Conservation (phyloP, 345 rosid genomes). For the Pelargonium nanum region DNA sequence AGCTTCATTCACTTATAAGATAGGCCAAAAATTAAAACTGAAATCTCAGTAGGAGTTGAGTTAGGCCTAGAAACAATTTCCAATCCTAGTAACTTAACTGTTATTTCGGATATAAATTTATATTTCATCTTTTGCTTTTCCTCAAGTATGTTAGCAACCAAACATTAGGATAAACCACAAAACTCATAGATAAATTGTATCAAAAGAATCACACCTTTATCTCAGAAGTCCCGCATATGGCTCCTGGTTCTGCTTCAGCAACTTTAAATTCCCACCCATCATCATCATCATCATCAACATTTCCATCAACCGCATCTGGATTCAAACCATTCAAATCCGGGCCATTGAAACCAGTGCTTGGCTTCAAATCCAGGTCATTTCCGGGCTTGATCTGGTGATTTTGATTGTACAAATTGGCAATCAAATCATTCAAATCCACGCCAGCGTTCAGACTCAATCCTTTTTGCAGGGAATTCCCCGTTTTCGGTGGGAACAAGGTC, state of each 20-base stretch:
- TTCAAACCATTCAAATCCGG: conserved; percentile 6
- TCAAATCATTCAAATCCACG: conserved; percentile 22
- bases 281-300: conserved; percentile 14
- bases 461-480: conserved; percentile 10
- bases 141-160: background rate
- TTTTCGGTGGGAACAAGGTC: background rate
- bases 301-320: conserved; percentile 11
- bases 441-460: conserved; percentile 15
- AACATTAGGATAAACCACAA: background rate
- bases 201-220: conserved; percentile 3
- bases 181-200: background rate
- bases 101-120: background rate
- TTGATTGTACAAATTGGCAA: conserved; percentile 32
- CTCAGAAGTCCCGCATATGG: conserved; percentile 3
- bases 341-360: background rate
- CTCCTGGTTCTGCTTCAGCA: conserved; percentile 16
- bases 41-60: background rate
- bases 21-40: background rate
- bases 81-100: background rate
- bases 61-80: background rate
- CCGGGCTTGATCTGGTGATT: conserved; percentile 12
- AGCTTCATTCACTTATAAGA: background rate
- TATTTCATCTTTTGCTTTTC: background rate
- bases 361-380: conserved; percentile 10
- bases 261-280: conserved; percentile 32